A percentile compares a stretch with the other conserved stretches of the same genome.
Evolutionary conservation across 1,139 yeast species (phyloP).

Genomic region (Suhomyces guaymorum): DNA sequence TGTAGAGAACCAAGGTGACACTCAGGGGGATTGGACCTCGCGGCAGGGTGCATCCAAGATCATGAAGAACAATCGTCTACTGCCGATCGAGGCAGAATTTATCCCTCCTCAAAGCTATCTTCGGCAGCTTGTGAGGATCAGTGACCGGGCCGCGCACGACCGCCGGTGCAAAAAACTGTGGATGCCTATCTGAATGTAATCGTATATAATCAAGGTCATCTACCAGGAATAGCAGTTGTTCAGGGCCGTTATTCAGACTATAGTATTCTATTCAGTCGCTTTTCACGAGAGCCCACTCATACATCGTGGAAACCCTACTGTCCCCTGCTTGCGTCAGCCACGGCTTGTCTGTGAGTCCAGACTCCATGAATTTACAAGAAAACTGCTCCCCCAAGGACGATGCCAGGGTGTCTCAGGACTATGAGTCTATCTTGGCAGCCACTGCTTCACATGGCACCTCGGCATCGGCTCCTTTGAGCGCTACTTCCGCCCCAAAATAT

Average conservation of each 20-base stretch:
- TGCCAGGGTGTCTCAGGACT: slow-evolving; percentile 10
- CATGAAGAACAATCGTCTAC: too few species aligned
- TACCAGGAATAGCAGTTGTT: slow-evolving; percentile 1
- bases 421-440: slow-evolving; percentile 11
- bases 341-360: slow-evolving; percentile 4
- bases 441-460: slow-evolving; percentile 6
- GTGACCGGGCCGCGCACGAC: slow-evolving; percentile 7
- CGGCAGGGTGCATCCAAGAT: too few species aligned
- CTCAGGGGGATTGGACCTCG: too few species aligned
- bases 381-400: slow-evolving; percentile 15
- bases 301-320: background rate
- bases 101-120: too few species aligned
- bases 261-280: slow-evolving; percentile 6
- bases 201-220: slow-evolving; percentile 1
- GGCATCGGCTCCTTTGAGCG: too few species aligned
- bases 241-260: slow-evolving; percentile 6
- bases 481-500: too few species aligned
- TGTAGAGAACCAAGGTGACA: too few species aligned
- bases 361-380: slow-evolving; percentile 18
- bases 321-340: slow-evolving; percentile 1
- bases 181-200: slow-evolving; percentile 1
- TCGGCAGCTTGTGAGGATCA: too few species aligned
- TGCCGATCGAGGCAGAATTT: too few species aligned
- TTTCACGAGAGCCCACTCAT: background rate
- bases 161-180: slow-evolving; percentile 5